Evolutionary conservation across 129 eudicot genomes (phyloP).

Genomic region (Lonicera japonica): DNA sequence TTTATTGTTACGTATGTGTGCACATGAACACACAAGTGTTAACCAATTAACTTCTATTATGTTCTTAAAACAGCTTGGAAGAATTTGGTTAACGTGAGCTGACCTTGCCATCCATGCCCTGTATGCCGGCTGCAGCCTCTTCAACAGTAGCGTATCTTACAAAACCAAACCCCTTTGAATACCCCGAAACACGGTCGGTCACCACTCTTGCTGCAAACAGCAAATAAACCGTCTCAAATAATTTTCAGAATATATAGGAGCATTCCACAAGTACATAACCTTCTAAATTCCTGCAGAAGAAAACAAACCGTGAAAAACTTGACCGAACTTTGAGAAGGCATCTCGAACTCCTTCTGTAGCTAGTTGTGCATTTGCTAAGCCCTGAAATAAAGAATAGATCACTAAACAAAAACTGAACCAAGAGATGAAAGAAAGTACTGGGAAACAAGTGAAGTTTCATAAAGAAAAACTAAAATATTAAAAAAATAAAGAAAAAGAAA

Average conservation of each 20-base stretch:
- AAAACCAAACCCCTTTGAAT: conserved; percentile 88
- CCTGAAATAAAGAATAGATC: conserved; percentile 29
- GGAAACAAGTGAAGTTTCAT: too few relatives aligned
- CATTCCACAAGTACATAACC: background rate
- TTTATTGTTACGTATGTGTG: too few relatives aligned
- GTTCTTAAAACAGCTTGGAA: too few relatives aligned
- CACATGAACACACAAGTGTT: too few relatives aligned
- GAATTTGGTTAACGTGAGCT: background rate
- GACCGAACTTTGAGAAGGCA: conserved; percentile 76
- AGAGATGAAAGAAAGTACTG: too few relatives aligned
- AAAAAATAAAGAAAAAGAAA: too few relatives aligned
- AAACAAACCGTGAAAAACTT: conserved; percentile 57
- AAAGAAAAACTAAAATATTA: too few relatives aligned
- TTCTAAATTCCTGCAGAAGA: background rate
- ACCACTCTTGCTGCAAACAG: conserved; percentile 68
- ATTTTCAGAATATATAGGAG: background rate
- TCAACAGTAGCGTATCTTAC: conserved; percentile 65
- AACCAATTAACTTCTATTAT: too few relatives aligned
- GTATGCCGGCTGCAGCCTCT: conserved; percentile 73
- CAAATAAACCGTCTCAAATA: conserved; percentile 1
- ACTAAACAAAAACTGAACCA: background rate
- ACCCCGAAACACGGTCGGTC: conserved; percentile 79
- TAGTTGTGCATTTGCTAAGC: conserved; percentile 90
- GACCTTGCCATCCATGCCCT: conserved; percentile 96
- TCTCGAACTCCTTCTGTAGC: conserved; percentile 62